Percentiles rank a stretch among this genome's conserved stretches.
phyloP scores from a whole-genome alignment of 1,139 yeast genomes.

The Hanseniaspora sp. region DNA sequence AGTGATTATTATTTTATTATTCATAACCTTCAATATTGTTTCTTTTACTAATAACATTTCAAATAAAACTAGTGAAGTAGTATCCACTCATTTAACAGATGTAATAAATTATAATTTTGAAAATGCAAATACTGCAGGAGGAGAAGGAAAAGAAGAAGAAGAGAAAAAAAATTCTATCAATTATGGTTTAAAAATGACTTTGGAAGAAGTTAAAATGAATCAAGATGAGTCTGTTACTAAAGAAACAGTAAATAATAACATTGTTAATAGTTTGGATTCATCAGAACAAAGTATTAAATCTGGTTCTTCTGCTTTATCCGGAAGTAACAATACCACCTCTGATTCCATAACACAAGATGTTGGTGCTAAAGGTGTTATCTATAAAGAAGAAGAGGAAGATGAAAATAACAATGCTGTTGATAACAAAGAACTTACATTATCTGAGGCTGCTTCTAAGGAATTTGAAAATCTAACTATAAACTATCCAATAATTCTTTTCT shows the following conservation, averaged over 20 bases:
- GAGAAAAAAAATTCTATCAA: neutral
- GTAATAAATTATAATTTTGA: neutral
- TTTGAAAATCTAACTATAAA: slow-evolving; percentile 46
- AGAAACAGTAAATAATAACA: neutral
- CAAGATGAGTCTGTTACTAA: neutral
- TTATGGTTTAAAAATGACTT: neutral
- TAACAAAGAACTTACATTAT: neutral
- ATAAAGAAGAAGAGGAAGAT: slow-evolving; percentile 7
- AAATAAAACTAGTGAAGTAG: neutral
- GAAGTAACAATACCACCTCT: neutral
- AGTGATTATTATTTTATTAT: neutral
- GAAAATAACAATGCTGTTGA: slow-evolving; percentile 8
- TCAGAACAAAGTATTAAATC: neutral
- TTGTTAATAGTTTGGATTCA: too few relatives aligned
- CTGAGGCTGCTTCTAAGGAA: slow-evolving; percentile 45
- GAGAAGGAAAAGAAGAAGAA: neutral
- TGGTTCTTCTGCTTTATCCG: neutral
- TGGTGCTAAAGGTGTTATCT: slow-evolving; percentile 11
- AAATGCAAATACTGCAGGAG: neutral
- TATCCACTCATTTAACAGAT: neutral
- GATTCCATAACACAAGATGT: neutral
- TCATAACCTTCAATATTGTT: too few relatives aligned
- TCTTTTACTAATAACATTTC: neutral
- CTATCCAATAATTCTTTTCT: slow-evolving; percentile 62
- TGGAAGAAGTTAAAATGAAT: neutral